Evolutionary conservation across 352 stramenopile genomes (phyloP).

Genomic region (Sclerospora graminicola): DNA sequence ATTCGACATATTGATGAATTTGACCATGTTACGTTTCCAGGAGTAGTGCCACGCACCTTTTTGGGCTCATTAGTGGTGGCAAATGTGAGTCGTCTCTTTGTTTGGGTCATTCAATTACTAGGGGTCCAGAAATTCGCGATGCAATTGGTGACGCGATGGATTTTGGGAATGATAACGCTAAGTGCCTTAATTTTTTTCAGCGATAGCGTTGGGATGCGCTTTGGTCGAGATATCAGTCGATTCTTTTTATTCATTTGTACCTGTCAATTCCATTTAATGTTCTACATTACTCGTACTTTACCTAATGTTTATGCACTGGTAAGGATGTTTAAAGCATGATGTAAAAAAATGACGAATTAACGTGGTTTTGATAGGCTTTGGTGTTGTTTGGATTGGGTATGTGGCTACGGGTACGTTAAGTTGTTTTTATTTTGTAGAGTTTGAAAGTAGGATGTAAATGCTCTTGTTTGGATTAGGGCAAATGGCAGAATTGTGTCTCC

Average conservation of each 20-base stretch:
- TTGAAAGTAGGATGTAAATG: neutral
- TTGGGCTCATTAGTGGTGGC: constrained; percentile 74
- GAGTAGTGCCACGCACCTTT: constrained; percentile 98
- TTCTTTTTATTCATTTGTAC: constrained; percentile 85
- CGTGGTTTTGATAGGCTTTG: constrained; percentile 24
- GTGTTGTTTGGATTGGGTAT: constrained; percentile 53
- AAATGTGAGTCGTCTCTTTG: constrained; percentile 28
- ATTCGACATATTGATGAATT: constrained; percentile 49
- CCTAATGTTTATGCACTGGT: constrained; percentile 96
- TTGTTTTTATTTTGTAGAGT: neutral
- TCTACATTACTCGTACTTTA: constrained; percentile 94
- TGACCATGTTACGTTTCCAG: constrained; percentile 96
- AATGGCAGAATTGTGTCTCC: constrained; percentile 42
- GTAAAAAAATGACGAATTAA: neutral
- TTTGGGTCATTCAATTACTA: constrained; percentile 16
- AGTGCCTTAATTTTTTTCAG: constrained; percentile 53
- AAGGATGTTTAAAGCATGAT: neutral
- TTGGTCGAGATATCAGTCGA: constrained; percentile 40
- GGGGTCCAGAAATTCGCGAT: constrained; percentile 37
- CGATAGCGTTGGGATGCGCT: constrained; percentile 37
- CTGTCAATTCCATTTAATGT: constrained; percentile 96
- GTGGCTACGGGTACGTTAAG: constrained; percentile 36
- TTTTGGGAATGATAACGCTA: constrained; percentile 50
- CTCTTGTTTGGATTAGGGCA: constrained; percentile 13
- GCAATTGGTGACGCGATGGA: constrained; percentile 48